phyloP scores from a whole-genome alignment of 805 yeast genomes.

The Spathaspora girioi region DNA sequence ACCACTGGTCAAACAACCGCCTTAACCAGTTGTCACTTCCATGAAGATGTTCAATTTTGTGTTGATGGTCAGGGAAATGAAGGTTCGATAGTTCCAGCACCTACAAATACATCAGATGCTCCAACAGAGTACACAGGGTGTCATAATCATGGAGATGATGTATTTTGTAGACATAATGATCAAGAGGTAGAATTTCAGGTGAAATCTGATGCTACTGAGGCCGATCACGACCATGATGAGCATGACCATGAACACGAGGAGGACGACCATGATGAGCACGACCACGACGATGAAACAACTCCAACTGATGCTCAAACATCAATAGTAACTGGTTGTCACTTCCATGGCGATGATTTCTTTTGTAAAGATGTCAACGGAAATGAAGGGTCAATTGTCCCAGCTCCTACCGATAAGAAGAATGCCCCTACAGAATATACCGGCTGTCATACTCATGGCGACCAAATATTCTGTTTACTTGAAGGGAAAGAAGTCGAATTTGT shows the following conservation, averaged over 20 bases:
- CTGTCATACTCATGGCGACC: slow-evolving; percentile 18
- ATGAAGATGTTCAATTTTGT: slow-evolving; percentile 16
- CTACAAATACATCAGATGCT: slow-evolving; percentile 10
- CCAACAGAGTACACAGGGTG: slow-evolving; percentile 16
- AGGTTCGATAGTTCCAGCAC: slow-evolving; percentile 19
- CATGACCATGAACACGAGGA: slow-evolving; percentile 4
- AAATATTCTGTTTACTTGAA: slow-evolving; percentile 15
- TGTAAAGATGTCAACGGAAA: slow-evolving; percentile 18
- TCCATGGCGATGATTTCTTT: slow-evolving; percentile 15
- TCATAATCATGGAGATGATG: slow-evolving; percentile 16
- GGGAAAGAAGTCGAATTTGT: slow-evolving; percentile 16
- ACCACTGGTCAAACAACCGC: not conserved
- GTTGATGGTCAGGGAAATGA: slow-evolving; percentile 18
- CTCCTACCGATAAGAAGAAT: slow-evolving; percentile 11
- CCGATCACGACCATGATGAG: slow-evolving; percentile 2
- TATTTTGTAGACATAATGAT: slow-evolving; percentile 14
- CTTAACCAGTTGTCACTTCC: slow-evolving; percentile 19
- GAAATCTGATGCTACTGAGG: slow-evolving; percentile 1
- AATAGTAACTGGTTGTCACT: slow-evolving; percentile 17
- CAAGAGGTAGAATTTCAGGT: slow-evolving; percentile 14
- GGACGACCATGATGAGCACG: slow-evolving; percentile 4
- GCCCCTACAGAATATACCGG: slow-evolving; percentile 13
- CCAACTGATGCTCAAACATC: not conserved
- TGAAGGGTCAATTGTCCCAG: slow-evolving; percentile 19
- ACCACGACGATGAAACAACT: slow-evolving; percentile 1